These are phyloP conservation scores for Neopestalotiopsis rosae DNA, from an alignment of 2,329 filamentous ascomycete genomes.

Conservation along the genomic window DNA sequence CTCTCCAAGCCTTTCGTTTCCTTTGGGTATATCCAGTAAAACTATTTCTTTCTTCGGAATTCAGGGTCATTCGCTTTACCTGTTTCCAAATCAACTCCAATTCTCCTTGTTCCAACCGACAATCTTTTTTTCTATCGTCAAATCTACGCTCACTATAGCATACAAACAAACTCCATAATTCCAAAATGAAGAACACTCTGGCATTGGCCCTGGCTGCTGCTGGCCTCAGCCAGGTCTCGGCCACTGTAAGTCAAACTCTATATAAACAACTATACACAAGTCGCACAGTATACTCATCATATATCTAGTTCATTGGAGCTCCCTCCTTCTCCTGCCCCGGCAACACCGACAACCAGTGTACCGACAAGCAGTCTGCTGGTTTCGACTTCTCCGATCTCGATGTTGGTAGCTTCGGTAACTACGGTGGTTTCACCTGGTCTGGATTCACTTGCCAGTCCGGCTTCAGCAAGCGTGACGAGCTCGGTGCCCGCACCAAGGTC, in stretches of 20 bases:
- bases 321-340: constrained; percentile 68
- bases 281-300: neutral
- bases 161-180: constrained; percentile 7
- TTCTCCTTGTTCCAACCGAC: constrained; percentile 33
- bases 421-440: constrained; percentile 75
- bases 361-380: constrained; percentile 68
- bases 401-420: constrained; percentile 66
- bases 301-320: constrained; percentile 35
- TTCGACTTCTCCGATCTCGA: constrained; percentile 74
- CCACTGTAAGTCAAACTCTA: constrained; percentile 44
- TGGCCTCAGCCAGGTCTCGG: constrained; percentile 54
- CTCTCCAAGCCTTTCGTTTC: constrained; percentile 33
- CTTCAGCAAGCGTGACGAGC: constrained; percentile 60
- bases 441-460: constrained; percentile 73
- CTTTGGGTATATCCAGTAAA: constrained; percentile 31
- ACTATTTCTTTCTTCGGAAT: constrained; percentile 41
- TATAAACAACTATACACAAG: neutral
- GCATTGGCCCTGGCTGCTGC: constrained; percentile 57
- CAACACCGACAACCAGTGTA: constrained; percentile 81
- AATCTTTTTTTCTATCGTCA: constrained; percentile 23
- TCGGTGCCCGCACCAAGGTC: constrained; percentile 54
- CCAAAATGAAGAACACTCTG: constrained; percentile 57
- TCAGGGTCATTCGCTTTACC: constrained; percentile 65
- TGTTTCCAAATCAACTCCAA: constrained; percentile 37
- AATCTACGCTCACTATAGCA: neutral